Evolutionary conservation across 345 rosid species (phyloP), one percentile per base, ranked within the genome.

Genomic region (Citrus glauca): DNA sequence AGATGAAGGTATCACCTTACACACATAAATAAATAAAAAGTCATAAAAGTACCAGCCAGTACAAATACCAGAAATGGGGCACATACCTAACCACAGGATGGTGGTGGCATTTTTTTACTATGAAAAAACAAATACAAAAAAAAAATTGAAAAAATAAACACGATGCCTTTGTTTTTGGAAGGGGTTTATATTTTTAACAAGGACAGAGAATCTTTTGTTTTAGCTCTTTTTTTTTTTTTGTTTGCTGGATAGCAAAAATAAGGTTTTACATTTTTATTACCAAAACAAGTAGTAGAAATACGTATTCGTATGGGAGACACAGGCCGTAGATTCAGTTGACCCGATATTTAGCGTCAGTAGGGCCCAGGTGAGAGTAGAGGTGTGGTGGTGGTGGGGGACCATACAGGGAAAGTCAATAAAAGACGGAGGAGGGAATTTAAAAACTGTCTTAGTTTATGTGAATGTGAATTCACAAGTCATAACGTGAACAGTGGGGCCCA

Each of bases 251-350:
- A 3, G 9, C 48, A 42, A 42, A 42, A 45, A 45, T 45, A 45
- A 45, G 50, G 50, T 13, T 45, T 45, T 45, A 45, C 50, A 45
- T 11, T 45, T 45, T 45, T 45, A 45, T 13, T 45, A 45, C 48
- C 20, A 40, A 25, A 25, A 38, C 6, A 10, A 45, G 22, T 38
- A 10, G 28, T 9, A 63, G 7, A 33, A 76, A 14, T 76, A 85
- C 84, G 82, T 78, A 20, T 33, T 9, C 38, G 53, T 70, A 79
- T 80, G 73, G 22, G 66, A 28, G 68, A 48, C 62, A 59, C 14
- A 17, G 45, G 71, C 82, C 80, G 82, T 82, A 60, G 82, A 75
- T 78, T 77, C 65, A 77, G 82, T 59, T 80, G 87, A 80, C 87
- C 83, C 69, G 82, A 73, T 56, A 33, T 76, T 72, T 9, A 69